These are phyloP conservation scores for Hypoxylon crocopeplum DNA, from an alignment of 495 filamentous ascomycete genomes.

Conservation along the genomic window DNA sequence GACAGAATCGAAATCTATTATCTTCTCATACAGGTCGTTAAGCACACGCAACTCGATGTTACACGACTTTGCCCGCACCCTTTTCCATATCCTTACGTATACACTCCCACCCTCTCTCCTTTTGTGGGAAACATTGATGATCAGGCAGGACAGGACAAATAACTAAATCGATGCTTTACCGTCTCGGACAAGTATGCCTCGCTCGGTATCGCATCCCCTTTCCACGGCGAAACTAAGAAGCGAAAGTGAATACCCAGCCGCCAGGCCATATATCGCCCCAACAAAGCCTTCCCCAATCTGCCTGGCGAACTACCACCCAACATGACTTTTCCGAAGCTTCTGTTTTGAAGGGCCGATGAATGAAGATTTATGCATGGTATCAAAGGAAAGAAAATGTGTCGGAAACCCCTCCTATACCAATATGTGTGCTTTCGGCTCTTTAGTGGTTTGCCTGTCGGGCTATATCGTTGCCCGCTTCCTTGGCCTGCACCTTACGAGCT, in stretches of 20 bases:
- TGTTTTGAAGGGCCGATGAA: conserved; percentile 8
- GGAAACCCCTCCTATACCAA: conserved; percentile 1
- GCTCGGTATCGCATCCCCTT: neutral
- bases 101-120: conserved; percentile 5
- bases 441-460: conserved; percentile 18
- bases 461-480: conserved; percentile 40
- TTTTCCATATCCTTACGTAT: conserved; percentile 19
- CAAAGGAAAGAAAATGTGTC: conserved; percentile 21
- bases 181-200: conserved; percentile 9
- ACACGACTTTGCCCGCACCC: conserved; percentile 14
- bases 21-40: conserved; percentile 36
- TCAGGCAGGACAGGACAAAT: neutral
- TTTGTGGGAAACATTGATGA: neutral
- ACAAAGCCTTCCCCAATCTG: conserved; percentile 1
- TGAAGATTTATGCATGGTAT: conserved; percentile 30
- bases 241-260: conserved; percentile 19
- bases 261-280: neutral
- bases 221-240: conserved; percentile 15
- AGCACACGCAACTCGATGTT: conserved; percentile 11
- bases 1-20: conserved; percentile 27
- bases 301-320: conserved; percentile 16
- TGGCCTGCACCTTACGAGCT: conserved; percentile 66
- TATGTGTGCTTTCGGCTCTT: neutral
- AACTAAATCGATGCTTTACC: conserved; percentile 7
- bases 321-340: conserved; percentile 1